Evolutionary conservation across 305 asterid genomes (phyloP), one percentile per base, ranked within the genome.

Genomic region (Rubia tinctorum): DNA sequence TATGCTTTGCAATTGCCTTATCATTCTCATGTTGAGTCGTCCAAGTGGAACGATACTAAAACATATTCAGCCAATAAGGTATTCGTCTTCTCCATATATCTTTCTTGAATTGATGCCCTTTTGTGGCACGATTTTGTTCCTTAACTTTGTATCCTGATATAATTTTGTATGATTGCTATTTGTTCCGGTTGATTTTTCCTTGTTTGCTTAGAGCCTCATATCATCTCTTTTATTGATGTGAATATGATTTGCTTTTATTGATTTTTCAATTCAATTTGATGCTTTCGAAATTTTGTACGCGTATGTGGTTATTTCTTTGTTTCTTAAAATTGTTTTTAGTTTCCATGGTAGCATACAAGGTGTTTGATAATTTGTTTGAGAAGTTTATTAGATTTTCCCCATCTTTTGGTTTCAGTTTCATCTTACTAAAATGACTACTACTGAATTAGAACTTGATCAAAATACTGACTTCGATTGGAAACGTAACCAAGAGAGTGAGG

Each of bases 351-450:
- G n/a, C n/a, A n/a, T n/a, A n/a, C n/a, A n/a, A n/a, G n/a, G n/a
- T n/a, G n/a, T n/a, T n/a, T n/a, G n/a, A n/a, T n/a, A n/a, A n/a
- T n/a, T n/a, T n/a, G n/a, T n/a, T n/a, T n/a, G n/a, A n/a, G n/a
- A n/a, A n/a, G n/a, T n/a, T n/a, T n/a, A n/a, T n/a, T n/a, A n/a
- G n/a, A n/a, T n/a, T n/a, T n/a, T n/a, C n/a, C n/a, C n/a, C n/a
- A n/a, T n/a, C n/a, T n/a, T n/a, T n/a, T n/a, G n/a, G n/a, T n/a
- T n/a, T n/a, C n/a, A n/a, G n/a, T n/a, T n/a, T n/a, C n/a, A n/a
- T n/a, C n/a, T n/a, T n/a, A 95, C 99, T 55, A 97, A 95, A 84
- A 88, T 92, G 99, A 95, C 99, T 12, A 95, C 99, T 74, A 97
- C 98, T 71, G 99, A 95, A 84, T 89, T 91, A 80, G 99, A 95